phyloP scores from a whole-genome alignment of 2,329 filamentous ascomycete genomes.

The Aspergillaceae sp. region DNA sequence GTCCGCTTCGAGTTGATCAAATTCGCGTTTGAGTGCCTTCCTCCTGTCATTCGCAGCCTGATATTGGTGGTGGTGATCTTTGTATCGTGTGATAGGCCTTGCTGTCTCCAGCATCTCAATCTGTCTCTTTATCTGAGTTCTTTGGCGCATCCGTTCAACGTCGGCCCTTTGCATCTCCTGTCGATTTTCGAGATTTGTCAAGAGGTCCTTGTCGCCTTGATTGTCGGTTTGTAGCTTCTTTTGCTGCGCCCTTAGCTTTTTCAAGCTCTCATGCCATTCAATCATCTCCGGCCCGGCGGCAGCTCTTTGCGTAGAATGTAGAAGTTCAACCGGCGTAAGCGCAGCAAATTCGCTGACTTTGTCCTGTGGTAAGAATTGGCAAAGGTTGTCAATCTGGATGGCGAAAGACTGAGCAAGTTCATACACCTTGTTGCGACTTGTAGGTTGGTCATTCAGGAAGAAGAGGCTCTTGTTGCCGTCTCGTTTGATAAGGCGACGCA shows the following conservation, averaged over 20 bases:
- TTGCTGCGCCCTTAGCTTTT: conserved; percentile 59
- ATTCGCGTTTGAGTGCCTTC: conserved; percentile 47
- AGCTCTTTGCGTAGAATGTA: conserved; percentile 79
- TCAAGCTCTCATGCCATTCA: conserved; percentile 66
- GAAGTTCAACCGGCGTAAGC: conserved; percentile 68
- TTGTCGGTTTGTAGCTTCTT: conserved; percentile 54
- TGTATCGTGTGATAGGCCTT: conserved; percentile 59
- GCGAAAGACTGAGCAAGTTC: conserved; percentile 61
- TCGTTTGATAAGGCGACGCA: conserved; percentile 67
- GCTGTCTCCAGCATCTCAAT: conserved; percentile 58
- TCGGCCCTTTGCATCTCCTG: conserved; percentile 70
- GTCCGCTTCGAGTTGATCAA: conserved; percentile 52
- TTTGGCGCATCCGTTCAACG: conserved; percentile 72
- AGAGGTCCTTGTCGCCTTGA: conserved; percentile 51
- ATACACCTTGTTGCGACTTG: conserved; percentile 55
- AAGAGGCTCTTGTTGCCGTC: conserved; percentile 78
- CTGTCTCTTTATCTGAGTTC: conserved; percentile 57
- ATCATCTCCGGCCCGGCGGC: conserved; percentile 76
- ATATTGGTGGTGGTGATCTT: conserved; percentile 43
- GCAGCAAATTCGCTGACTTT: conserved; percentile 89
- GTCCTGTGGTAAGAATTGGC: conserved; percentile 94
- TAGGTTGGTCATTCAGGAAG: conserved; percentile 60
- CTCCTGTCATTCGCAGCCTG: conserved; percentile 48
- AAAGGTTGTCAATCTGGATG: conserved; percentile 96
- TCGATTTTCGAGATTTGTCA: conserved; percentile 61